phyloP scores from a whole-genome alignment of 345 rosid species.

The Corchorus olitorius region DNA sequence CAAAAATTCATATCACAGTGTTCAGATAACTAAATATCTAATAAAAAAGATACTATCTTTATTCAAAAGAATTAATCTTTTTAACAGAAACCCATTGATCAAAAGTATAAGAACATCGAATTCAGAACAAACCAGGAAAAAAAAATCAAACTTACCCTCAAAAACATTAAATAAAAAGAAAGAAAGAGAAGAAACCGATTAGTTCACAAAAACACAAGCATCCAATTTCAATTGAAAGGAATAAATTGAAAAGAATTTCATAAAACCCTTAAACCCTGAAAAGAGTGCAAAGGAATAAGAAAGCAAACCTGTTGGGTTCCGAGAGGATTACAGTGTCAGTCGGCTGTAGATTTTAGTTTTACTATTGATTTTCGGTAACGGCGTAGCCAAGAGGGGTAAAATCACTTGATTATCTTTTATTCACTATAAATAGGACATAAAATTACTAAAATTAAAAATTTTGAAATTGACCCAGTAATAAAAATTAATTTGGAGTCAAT shows the following conservation, averaged over 20 bases:
- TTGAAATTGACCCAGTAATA: too few relatives aligned
- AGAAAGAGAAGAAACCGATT: background rate
- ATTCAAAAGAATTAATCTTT: background rate
- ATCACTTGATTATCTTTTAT: too few relatives aligned
- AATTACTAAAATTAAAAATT: too few relatives aligned
- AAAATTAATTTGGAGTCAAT: too few relatives aligned
- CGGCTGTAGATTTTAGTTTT: too few relatives aligned
- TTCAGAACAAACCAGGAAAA: background rate
- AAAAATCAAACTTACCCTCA: background rate
- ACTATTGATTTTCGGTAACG: too few relatives aligned
- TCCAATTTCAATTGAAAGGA: background rate
- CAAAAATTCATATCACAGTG: background rate
- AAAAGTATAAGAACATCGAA: background rate
- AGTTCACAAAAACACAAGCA: background rate
- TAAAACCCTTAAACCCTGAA: background rate
- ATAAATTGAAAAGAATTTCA: background rate
- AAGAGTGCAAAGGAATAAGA: background rate
- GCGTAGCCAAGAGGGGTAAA: too few relatives aligned
- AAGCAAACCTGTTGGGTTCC: background rate
- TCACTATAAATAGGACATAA: too few relatives aligned
- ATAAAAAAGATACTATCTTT: background rate
- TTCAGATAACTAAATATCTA: background rate
- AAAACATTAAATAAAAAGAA: background rate
- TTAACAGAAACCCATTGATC: background rate
- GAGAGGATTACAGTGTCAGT: background rate